Evolutionary conservation across 1,284 basidiomycete species (phyloP).

Genomic region (Schizopora paradoxa): DNA sequence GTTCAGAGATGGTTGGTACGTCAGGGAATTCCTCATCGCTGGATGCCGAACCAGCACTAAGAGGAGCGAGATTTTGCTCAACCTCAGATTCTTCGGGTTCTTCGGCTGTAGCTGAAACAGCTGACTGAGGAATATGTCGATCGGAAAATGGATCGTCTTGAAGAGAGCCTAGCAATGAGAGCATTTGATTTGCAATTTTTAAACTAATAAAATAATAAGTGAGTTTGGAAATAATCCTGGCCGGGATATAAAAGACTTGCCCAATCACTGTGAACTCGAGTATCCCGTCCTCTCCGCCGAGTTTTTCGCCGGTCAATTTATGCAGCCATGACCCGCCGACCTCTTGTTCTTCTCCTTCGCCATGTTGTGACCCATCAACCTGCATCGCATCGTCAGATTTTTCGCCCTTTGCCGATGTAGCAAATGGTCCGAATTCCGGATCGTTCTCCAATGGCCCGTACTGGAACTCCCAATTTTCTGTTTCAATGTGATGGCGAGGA

Average conservation of each 20-base stretch:
- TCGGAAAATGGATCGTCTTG: slow-evolving; percentile 81
- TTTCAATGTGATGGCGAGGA: slow-evolving; percentile 86
- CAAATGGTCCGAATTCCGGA: slow-evolving; percentile 54
- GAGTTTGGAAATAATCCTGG: slow-evolving; percentile 5
- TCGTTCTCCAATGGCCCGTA: slow-evolving; percentile 75
- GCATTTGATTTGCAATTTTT: slow-evolving; percentile 92
- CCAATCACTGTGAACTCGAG: slow-evolving; percentile 89
- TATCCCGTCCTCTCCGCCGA: slow-evolving; percentile 69
- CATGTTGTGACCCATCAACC: slow-evolving; percentile 27
- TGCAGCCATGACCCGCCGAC: slow-evolving; percentile 84
- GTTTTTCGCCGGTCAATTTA: slow-evolving; percentile 57
- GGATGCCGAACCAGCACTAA: neutral
- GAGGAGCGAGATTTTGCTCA: slow-evolving; percentile 4
- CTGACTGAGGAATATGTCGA: slow-evolving; percentile 40
- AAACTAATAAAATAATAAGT: slow-evolving; percentile 45
- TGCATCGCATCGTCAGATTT: slow-evolving; percentile 18
- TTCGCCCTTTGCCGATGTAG: slow-evolving; percentile 21
- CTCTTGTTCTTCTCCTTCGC: slow-evolving; percentile 34
- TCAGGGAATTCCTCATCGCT: neutral
- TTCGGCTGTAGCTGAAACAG: slow-evolving; percentile 17
- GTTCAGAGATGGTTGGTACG: neutral
- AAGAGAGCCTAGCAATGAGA: slow-evolving; percentile 88
- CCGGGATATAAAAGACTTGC: slow-evolving; percentile 41
- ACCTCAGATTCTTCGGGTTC: slow-evolving; percentile 3
- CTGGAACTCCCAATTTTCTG: slow-evolving; percentile 82